Base-by-base conservation (phyloP, 805 yeast genomes). In the Suhomyces vadensis region DNA sequence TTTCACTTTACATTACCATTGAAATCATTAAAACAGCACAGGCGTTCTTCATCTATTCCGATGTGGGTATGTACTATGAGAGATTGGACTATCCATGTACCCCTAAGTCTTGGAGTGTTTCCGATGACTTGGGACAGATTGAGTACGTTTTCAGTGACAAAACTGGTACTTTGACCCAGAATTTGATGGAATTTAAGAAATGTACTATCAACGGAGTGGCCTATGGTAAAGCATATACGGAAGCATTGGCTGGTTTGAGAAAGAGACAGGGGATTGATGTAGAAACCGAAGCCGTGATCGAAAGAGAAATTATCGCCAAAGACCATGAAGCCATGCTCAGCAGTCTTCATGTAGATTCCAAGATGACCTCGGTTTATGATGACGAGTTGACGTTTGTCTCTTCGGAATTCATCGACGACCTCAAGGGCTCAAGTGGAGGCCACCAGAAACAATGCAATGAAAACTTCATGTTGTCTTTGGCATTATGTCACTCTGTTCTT, bases 111-210 rank as follows among this genome's bases (percentile, higher is more conserved):
- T 86, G 95, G 95, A 82, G 82, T 49, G 83, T 86, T 36, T 83
- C 90, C 5, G 95, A 86, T 64, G 95, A 86, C 61, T 72, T 86
- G 50, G 95, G 95, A 14, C 95, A 86, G 60, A 82, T 86, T 47
- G 94, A 86, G 61, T 86, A 84, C 58, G 77, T 86, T 33, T 86
- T 86, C 63, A 82, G 89, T 60, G 95, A 86, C 67, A 86, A 86
- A 62, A 86, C 95, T 0, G 95, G 95, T 27, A 86, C 95, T 0
- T 69, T 86, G 55, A 86, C 95, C 5, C 92, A 86, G 63, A 86
- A 86, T 56, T 80, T 84, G 20, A 86, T 86, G 95, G 89, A 85
- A 58, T 87, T 85, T 67, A 80, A 81, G 48, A 86, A 86, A 58
- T 84, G 90, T 60, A 77, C 89, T 4, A 75, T 87, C 46, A 79